These are phyloP conservation scores for Picea engelmannii DNA, from an alignment of 83 land plant species.

Conservation along the genomic window DNA sequence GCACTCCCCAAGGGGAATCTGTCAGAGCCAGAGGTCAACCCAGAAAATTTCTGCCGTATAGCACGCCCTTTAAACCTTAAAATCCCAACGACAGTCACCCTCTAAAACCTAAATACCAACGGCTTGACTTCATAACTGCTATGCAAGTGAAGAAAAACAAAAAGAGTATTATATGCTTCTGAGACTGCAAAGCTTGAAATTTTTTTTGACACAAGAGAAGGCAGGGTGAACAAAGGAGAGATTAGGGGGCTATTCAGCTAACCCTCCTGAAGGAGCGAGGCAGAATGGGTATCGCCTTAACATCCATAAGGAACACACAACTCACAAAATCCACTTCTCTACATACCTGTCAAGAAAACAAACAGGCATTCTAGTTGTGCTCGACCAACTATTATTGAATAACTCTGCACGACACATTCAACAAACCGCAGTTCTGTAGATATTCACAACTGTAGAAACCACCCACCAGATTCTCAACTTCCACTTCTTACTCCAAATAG, in stretches of 20 bases:
- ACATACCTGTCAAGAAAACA: neutral
- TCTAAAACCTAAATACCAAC: no score
- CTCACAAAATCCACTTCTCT: neutral
- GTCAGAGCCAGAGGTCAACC: no score
- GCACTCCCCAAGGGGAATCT: no score
- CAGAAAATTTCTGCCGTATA: no score
- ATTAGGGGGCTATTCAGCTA: conserved; percentile 22
- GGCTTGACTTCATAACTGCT: neutral
- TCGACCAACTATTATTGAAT: conserved; percentile 37
- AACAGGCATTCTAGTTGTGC: neutral
- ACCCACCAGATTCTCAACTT: conserved; percentile 47
- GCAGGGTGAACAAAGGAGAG: neutral
- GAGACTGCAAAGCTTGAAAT: neutral
- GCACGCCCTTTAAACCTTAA: no score
- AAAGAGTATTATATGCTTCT: neutral
- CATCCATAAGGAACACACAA: conserved; percentile 28
- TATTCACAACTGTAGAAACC: conserved; percentile 38
- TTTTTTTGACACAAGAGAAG: neutral
- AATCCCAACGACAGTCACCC: neutral
- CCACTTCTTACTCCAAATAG: neutral
- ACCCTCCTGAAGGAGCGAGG: conserved; percentile 35
- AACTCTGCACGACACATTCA: conserved; percentile 58
- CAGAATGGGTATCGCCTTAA: conserved; percentile 22
- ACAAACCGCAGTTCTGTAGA: conserved; percentile 42
- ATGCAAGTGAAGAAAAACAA: neutral